Percentiles rank a stretch among this genome's conserved stretches.
Conservation (phyloP, 2,329 filamentous ascomycete species). For the Fusarium protoensiforme region DNA sequence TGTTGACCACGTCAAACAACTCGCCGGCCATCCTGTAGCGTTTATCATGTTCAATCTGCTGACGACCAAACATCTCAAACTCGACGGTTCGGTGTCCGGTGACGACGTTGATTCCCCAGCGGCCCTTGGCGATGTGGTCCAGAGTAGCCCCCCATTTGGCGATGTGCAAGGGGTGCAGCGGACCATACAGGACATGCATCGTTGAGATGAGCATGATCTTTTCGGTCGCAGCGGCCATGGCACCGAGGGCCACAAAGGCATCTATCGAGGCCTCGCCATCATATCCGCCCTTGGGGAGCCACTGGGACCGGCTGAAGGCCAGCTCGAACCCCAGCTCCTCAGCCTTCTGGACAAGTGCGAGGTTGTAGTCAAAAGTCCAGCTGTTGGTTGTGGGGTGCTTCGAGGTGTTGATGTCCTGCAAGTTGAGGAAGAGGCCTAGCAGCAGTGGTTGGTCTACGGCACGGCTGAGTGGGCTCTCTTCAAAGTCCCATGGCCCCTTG, state of each 20-base stretch:
- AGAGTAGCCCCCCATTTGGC: background rate
- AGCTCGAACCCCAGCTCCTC: background rate
- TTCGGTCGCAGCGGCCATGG: background rate
- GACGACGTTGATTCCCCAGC: background rate
- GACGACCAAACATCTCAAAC: background rate
- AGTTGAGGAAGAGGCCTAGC: no score
- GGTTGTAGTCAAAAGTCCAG: background rate
- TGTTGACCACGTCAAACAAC: background rate
- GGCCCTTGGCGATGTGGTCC: background rate
- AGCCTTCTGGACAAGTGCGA: background rate
- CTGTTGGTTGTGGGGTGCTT: background rate
- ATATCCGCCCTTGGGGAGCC: background rate
- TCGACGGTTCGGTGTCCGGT: background rate
- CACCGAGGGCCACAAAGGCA: background rate
- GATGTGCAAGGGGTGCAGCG: background rate
- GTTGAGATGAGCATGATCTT: background rate
- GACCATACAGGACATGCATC: background rate
- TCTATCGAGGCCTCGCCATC: background rate
- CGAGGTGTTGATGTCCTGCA: background rate
- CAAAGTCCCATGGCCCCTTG: no score
- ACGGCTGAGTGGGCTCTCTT: no score
- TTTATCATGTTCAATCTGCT: background rate
- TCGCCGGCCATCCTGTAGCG: background rate
- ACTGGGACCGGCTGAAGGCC: background rate
- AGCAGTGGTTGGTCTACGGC: no score